A percentile compares a stretch with the other conserved stretches of the same genome.
These are phyloP conservation scores for Hypocrella siamensis DNA, from an alignment of 2,329 filamentous ascomycete genomes.

Conservation along the genomic window DNA sequence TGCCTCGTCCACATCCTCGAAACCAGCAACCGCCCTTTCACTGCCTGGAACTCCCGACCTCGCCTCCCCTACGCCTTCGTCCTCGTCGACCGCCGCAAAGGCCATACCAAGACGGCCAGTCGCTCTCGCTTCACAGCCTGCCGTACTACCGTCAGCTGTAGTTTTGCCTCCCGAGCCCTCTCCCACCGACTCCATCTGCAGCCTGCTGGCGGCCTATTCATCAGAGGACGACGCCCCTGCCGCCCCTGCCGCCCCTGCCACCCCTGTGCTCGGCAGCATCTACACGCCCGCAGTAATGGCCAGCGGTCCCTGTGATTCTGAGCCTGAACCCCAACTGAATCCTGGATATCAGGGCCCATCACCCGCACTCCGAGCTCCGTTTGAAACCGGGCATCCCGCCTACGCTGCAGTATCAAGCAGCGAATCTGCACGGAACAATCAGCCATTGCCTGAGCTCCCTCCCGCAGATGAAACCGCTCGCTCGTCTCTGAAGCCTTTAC, in stretches of 20 bases:
- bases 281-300: conserved; percentile 3
- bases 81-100: conserved; percentile 9
- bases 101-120: conserved; percentile 22
- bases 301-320: conserved; percentile 1
- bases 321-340: no score
- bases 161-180: conserved; percentile 15
- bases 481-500: not conserved
- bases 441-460: not conserved
- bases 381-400: no score
- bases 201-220: conserved; percentile 39
- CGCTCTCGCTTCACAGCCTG: conserved; percentile 3
- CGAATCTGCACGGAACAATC: not conserved
- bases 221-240: conserved; percentile 23
- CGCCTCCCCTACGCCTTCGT: conserved; percentile 6
- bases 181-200: conserved; percentile 34
- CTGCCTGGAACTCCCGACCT: not conserved
- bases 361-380: not conserved
- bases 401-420: no score
- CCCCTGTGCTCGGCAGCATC: no score
- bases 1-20: conserved; percentile 3
- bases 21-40: not conserved
- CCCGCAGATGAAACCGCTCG: conserved; percentile 5
- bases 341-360: no score
- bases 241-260: no score
- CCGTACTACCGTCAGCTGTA: conserved; percentile 3